Evolutionary conservation across 805 yeast species (phyloP).

Genomic region (Ogataea angusta): DNA sequence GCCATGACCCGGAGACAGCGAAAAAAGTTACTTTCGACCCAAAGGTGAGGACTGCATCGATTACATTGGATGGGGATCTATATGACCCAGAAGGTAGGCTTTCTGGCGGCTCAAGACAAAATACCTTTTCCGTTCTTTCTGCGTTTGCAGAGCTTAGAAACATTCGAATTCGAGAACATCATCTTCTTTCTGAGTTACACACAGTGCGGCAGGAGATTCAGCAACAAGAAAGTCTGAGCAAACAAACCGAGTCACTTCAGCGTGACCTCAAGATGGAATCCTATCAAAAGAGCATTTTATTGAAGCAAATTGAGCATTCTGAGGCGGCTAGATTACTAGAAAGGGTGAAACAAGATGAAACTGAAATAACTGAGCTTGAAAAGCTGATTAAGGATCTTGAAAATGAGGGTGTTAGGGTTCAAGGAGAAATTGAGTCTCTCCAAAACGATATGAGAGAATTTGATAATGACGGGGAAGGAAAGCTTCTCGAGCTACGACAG

Average conservation of each 20-base stretch:
- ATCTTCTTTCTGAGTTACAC: constrained; percentile 39
- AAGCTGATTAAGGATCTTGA: constrained; percentile 37
- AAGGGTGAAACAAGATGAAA: constrained; percentile 43
- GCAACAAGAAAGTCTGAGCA: constrained; percentile 41
- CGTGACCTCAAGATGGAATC: constrained; percentile 53
- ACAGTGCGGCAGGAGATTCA: constrained; percentile 39
- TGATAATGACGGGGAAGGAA: constrained; percentile 72
- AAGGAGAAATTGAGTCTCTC: constrained; percentile 47
- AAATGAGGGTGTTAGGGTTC: constrained; percentile 30
- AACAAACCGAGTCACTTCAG: constrained; percentile 53
- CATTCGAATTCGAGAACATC: constrained; percentile 41
- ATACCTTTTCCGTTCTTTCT: constrained; percentile 53
- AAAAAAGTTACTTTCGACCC: constrained; percentile 86
- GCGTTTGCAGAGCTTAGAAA: constrained; percentile 58
- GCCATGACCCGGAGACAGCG: constrained; percentile 86
- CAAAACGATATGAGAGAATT: constrained; percentile 83
- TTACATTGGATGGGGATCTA: constrained; percentile 88
- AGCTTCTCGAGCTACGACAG: constrained; percentile 58
- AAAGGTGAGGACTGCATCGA: constrained; percentile 71
- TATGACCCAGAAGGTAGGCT: constrained; percentile 96
- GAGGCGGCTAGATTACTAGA: constrained; percentile 54
- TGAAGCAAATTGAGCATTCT: constrained; percentile 52
- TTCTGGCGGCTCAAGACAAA: constrained; percentile 87
- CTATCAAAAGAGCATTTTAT: constrained; percentile 57
- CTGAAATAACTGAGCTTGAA: constrained; percentile 44